Base-by-base conservation (phyloP, 2,329 filamentous ascomycete species). In the Aureobasidium sp. region DNA sequence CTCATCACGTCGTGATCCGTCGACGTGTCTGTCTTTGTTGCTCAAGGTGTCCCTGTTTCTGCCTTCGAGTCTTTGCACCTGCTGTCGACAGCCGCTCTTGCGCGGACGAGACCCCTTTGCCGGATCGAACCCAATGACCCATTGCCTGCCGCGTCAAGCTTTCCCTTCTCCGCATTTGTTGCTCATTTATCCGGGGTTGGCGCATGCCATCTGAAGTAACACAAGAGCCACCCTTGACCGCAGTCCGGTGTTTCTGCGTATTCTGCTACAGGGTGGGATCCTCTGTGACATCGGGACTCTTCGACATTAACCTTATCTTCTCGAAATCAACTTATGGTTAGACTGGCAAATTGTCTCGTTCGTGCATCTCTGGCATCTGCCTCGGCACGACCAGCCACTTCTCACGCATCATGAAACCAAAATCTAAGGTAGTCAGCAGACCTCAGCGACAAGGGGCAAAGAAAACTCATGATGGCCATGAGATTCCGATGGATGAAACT, bases 111-210 rank as follows among this genome's bases (percentile, higher is more conserved):
- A 41, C 9, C 32, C 7, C 44, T 32, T 27, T n/a, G 42, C 32
- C 56, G 20, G 3, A 13, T 20, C 32, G 5, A 50, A 41, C 44
- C 17, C 20, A 41, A 8, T 26, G 32, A 3, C 20, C 17, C 34
- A 53, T 12, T 26, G 32, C 13, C 20, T 50, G 41, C 55, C 32
- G 55, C 20, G 13, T 50, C 44, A 59, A 59, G 56, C 56, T 59
- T 59, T 59, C 56, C 9, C 23, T 59, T 48, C 56, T 59, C 56
- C 56, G 56, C 56, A 59, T 20, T 13, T 32, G 32, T 39, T 34
- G 6, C 50, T 42, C 44, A 50, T 59, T 59, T 50, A 59, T 41
- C 56, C 56, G 56, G 55, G 41, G 56, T 59, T 39, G 42, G 32
- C 23, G 26, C 53, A 48, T 44, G 52, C 52, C 53, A 47, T 50